These are phyloP conservation scores for Heritiera littoralis DNA, from an alignment of 345 rosid genomes.

Conservation along the genomic window DNA sequence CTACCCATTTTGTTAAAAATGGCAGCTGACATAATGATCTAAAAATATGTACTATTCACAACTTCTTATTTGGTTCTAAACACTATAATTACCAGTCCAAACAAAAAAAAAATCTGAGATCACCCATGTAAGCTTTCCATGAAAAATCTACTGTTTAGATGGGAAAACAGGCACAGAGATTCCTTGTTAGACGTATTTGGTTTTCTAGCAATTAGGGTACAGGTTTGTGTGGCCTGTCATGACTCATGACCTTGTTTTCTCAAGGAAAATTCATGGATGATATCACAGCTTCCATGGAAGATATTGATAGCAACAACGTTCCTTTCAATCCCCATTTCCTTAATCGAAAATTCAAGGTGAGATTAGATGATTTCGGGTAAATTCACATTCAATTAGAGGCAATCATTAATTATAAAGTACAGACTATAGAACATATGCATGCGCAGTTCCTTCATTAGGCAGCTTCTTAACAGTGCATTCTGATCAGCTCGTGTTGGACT, in stretches of 20 bases:
- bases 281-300: neutral
- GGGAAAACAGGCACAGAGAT: constrained; percentile 3
- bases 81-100: neutral
- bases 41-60: neutral
- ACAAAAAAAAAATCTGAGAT: neutral
- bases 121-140: neutral
- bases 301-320: neutral
- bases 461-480: neutral
- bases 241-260: neutral
- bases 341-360: neutral
- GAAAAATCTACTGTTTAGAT: neutral
- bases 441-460: neutral
- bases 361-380: neutral
- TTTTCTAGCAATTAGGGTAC: constrained; percentile 4
- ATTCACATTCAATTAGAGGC: neutral
- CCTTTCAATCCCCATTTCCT: neutral
- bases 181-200: neutral
- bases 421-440: neutral
- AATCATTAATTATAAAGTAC: neutral
- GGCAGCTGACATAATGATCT: neutral
- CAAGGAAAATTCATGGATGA: neutral
- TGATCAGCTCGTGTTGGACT: neutral
- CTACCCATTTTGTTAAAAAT: neutral
- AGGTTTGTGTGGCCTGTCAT: neutral
- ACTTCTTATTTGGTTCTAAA: neutral